Base-by-base conservation (phyloP, 805 yeast species). In the Suhomyces emberorum region DNA sequence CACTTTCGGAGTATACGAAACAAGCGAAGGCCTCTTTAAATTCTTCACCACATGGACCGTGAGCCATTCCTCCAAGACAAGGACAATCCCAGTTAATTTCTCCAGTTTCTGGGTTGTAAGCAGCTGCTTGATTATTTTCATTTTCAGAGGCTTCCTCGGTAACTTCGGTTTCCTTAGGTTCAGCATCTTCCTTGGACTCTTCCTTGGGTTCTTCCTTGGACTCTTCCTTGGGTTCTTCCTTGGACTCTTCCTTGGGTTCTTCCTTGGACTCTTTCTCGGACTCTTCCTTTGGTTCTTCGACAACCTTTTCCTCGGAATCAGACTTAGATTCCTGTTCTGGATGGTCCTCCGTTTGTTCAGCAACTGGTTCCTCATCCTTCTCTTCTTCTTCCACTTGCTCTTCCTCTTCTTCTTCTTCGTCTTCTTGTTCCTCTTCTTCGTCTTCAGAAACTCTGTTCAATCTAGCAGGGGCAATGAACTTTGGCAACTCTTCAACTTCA, bases 61-160 rank as follows among this genome's bases (percentile, higher is more conserved):
- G 74, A 21, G 98, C 98, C 97, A 93, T 88, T 28, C 98, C 98
- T 22, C 98, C 98, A 33, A 93, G 71, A 63, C 98, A 91, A n/a
- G 98, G 98, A 63, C 98, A 93, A 57, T 93, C 98, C 98, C 98
- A 93, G 77, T 93, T 91, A 65, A 93, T 93, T 60, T 91, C 98
- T 20, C 98, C 98, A 3, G 98, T 93, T 54, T 86, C 95, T 20
- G 97, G 97, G 67, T 91, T 79, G 65, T 79, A 91, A 3, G 98
- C 96, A 25, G 88, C 84, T 15, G 65, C 63, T 29, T 63, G 73
- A 29, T 65, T 70, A 27, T 55, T 62, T 34, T 20, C 33, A n/a
- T 23, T 17, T 14, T 28, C 9, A 6, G 30, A 15, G 5, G 7
- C 30, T 27, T 27, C 30, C 15, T 24, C 15, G 12, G 7, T 24